phyloP scores from a whole-genome alignment of 78 protist genomes.

The Creolimax fragrantissima region DNA sequence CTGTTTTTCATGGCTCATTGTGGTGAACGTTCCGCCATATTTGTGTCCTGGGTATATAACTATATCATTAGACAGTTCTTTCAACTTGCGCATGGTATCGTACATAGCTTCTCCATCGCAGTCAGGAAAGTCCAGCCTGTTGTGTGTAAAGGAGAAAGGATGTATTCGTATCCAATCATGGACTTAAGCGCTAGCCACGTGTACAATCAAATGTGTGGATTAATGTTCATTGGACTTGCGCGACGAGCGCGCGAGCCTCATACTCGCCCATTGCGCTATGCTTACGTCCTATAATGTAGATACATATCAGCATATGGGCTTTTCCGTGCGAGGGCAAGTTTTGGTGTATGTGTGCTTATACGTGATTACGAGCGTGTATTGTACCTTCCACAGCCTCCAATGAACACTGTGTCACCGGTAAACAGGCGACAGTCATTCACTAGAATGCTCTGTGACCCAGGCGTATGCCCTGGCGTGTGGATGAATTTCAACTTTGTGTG shows the following conservation, averaged over 20 bases:
- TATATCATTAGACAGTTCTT: not conserved
- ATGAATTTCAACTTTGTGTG: not conserved
- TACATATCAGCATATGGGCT: too few relatives aligned
- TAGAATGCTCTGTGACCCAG: slow-evolving; percentile 6
- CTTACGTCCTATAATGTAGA: too few relatives aligned
- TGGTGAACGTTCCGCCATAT: not conserved
- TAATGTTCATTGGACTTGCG: too few relatives aligned
- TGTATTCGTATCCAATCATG: too few relatives aligned
- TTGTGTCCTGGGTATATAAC: not conserved
- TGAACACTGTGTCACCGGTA: not conserved
- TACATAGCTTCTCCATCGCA: not conserved
- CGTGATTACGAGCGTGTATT: not conserved
- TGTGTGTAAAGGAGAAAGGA: too few relatives aligned
- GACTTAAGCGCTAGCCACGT: too few relatives aligned
- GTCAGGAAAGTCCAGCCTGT: slow-evolving; percentile 11
- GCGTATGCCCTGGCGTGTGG: slow-evolving; percentile 12
- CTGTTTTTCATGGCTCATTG: not conserved
- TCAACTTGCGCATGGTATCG: not conserved
- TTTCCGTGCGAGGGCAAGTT: not conserved
- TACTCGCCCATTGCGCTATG: too few relatives aligned
- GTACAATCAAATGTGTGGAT: too few relatives aligned
- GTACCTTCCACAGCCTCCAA: slow-evolving; percentile 1
- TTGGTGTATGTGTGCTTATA: not conserved
- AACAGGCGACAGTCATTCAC: not conserved
- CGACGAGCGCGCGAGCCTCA: too few relatives aligned